A percentile compares a stretch with the other conserved stretches of the same genome.
Conservation (phyloP, 768 basidiomycete genomes). For the Galerina marginata region DNA sequence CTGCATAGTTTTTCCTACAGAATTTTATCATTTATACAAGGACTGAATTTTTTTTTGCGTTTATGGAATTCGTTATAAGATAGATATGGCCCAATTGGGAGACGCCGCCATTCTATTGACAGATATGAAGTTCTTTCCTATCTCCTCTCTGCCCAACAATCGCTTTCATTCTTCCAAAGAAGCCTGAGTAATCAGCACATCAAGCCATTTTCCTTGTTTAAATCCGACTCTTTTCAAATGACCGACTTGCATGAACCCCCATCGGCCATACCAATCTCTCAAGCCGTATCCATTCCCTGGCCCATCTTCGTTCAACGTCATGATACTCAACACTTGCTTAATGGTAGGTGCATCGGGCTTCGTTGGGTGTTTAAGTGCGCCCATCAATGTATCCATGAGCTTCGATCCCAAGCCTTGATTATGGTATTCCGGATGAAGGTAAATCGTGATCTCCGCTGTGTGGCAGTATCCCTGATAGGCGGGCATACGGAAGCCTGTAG, state of each 20-base stretch:
- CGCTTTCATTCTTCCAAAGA: constrained; percentile 11
- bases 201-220: constrained; percentile 28
- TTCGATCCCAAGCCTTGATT: constrained; percentile 16
- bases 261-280: constrained; percentile 27
- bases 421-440: constrained; percentile 19
- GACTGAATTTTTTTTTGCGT: too few species aligned
- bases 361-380: not conserved
- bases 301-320: constrained; percentile 22
- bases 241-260: constrained; percentile 26
- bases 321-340: constrained; percentile 22
- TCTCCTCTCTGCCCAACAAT: not conserved
- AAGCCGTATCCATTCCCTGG: constrained; percentile 20
- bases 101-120: too few species aligned
- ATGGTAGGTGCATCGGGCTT: constrained; percentile 7
- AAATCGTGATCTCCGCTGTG: constrained; percentile 28
- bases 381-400: constrained; percentile 15
- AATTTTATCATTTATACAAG: too few species aligned
- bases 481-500: constrained; percentile 19
- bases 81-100: too few species aligned
- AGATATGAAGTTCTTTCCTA: not conserved
- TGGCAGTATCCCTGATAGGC: constrained; percentile 25
- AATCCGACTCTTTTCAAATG: constrained; percentile 24
- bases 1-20: too few species aligned
- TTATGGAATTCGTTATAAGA: too few species aligned
- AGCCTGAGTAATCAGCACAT: constrained; percentile 23